Percentiles rank a stretch among this genome's conserved stretches.
Conservation (phyloP, 306 rosid species). For the Sicyos edulis region DNA sequence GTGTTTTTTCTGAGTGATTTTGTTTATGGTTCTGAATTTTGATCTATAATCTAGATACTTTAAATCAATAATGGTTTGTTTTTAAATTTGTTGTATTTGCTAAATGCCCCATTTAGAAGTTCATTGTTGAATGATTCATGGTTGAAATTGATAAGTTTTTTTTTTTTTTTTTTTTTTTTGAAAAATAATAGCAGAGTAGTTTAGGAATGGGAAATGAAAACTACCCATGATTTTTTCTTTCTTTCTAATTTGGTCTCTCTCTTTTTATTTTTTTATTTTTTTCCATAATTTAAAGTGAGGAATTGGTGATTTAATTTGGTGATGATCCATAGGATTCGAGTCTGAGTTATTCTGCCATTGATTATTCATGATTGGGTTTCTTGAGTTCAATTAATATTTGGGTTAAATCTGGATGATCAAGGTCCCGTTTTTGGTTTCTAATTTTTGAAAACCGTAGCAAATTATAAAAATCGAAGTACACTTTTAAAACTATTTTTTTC, state of each 20-base stretch:
- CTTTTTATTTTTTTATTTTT: too few species aligned
- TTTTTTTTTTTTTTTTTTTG: too few species aligned
- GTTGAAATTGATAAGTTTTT: neutral
- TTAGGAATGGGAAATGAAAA: neutral
- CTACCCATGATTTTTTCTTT: neutral
- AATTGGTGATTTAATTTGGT: too few species aligned
- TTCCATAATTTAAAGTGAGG: too few species aligned
- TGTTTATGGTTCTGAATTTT: neutral
- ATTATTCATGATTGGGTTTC: too few species aligned
- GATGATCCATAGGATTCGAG: neutral
- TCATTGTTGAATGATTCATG: neutral
- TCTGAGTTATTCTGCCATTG: neutral
- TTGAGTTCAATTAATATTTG: too few species aligned
- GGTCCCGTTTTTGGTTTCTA: too few species aligned
- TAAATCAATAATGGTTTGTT: neutral
- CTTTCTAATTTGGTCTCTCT: neutral
- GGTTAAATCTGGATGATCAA: too few species aligned
- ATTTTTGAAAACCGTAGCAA: too few species aligned
- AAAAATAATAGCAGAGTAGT: too few species aligned
- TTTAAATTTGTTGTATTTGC: neutral
- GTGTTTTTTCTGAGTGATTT: neutral
- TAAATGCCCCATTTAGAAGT: neutral
- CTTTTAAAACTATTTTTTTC: too few species aligned
- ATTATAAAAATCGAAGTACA: too few species aligned
- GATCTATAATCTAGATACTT: neutral